Base-by-base conservation (phyloP, 257 asterid genomes). In the Solanum virginianum region DNA sequence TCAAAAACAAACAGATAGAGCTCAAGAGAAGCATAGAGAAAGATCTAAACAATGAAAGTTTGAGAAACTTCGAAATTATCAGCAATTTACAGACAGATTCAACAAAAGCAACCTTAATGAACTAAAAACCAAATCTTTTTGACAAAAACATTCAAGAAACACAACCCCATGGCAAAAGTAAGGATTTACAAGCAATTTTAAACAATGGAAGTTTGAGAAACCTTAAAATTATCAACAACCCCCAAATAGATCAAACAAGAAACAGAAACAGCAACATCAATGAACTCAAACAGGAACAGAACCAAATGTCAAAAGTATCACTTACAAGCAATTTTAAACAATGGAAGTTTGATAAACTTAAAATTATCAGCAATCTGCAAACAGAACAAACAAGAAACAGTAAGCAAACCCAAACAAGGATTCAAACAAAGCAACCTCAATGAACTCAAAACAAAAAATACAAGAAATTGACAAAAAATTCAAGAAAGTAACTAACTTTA, bases 401-500 rank as follows among this genome's bases (percentile, higher is more conserved):
- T 17, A 24, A 29, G 45, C 12, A 86, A 77, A 36, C 3, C 32
- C 69, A 87, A 88, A 83, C 87, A 49, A 4, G 53, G 63, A 77
- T 49, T 26, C 62, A 77, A 77, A 45, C 14, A 29, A 8, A 51
- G 9, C 15, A 49, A 77, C 16, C 63, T 49, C 45, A 77, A 77
- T 85, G 59, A 85, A 49, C 5, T 29, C 15, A 51, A 26, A 47
- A n/a, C 20, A 11, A 49, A 15, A 51, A 15, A 17, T 16, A 15
- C 22, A 32, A 29, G n/a, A 41, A 51, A 9, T 32, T 32, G 2
- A 68, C 49, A 12, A 39, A 82, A 84, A 18, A 43, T 29, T 69
- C 53, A 51, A 81, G 85, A 77, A 84, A 89, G 69, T 85, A 88
- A 85, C 71, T 51, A 72, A 75, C 80, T 83, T 89, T 70, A 88